Evolutionary conservation across 192 early-diverging fungal species (phyloP).

Genomic region (Rhizophagus sp.): DNA sequence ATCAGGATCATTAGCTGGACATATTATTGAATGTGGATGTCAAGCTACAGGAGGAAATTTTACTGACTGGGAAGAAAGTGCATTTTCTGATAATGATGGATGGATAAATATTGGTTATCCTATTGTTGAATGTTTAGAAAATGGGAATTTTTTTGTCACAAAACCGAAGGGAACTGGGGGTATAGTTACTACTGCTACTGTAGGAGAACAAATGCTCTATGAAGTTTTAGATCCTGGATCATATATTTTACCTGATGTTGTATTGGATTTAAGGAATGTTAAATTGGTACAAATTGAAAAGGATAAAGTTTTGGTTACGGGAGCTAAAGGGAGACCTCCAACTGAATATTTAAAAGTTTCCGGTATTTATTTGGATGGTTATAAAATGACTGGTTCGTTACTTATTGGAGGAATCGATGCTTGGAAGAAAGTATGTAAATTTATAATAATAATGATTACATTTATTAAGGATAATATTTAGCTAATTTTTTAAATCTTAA

Average conservation of each 20-base stretch:
- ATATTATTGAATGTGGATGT: conserved; percentile 70
- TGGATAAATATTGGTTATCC: conserved; percentile 72
- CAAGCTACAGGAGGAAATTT: conserved; percentile 71
- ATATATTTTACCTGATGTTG: conserved; percentile 66
- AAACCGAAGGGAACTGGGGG: conserved; percentile 66
- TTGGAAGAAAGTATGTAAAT: conserved; percentile 46
- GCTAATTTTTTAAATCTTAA: conserved; percentile 7
- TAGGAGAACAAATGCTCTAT: conserved; percentile 66
- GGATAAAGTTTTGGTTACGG: conserved; percentile 59
- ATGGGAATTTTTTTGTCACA: conserved; percentile 59
- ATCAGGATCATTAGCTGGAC: conserved; percentile 63
- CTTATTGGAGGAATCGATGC: conserved; percentile 65
- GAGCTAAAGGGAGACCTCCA: conserved; percentile 59
- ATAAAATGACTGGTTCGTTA: conserved; percentile 58
- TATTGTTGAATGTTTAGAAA: conserved; percentile 56
- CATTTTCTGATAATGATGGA: conserved; percentile 54
- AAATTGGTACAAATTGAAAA: conserved; percentile 52
- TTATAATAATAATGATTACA: background rate
- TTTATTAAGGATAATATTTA: background rate
- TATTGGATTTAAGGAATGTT: conserved; percentile 61
- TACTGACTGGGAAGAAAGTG: conserved; percentile 62
- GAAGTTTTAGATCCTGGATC: conserved; percentile 66
- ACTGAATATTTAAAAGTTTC: conserved; percentile 61
- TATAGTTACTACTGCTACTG: conserved; percentile 56
- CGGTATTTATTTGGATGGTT: conserved; percentile 62